Base-by-base conservation (phyloP, 352 stramenopile genomes). In the Globisporangium camurandrum region DNA sequence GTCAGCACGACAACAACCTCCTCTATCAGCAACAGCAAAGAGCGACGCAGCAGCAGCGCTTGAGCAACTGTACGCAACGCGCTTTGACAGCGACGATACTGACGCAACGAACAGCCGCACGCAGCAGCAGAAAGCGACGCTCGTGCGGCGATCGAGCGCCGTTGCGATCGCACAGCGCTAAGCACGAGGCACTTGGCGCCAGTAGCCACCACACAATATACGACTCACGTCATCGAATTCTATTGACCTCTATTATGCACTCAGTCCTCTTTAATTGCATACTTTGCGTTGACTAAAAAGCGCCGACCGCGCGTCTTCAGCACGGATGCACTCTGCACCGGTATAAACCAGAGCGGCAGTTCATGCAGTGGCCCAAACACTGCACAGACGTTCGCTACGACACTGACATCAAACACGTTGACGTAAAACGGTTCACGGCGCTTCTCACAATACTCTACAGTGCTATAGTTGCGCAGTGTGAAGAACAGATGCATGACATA, bases 381-480 rank as follows among this genome's bases (percentile, higher is more conserved):
- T 61, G 88, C 71, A 53, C 86, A 68, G 27, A 92, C 55, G 60
- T 94, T 94, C 48, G 59, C 59, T 20, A 82, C n/a, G 3, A 90
- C 49, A 30, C 83, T 80, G 30, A 92, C 39, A 51, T 90, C 71
- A 51, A 76, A 94, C 61, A 79, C 87, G 45, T 94, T 90, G 51
- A 90, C 59, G 56, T 81, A 91, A 28, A 76, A 69, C n/a, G 71
- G 68, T 26, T 89, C 64, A 16, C 78, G 67, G 23, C 80, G 78
- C 57, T 94, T 94, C 57, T 94, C 83, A 50, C 74, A 92, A 54
- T 87, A 92, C 67, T 94, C 83, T 39, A 94, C 63, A n/a, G 83
- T 94, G 48, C 71, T 92, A 56, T 71, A 86, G 55, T 92, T 94
- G 53, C 63, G 66, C 19, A 62, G 57, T 16, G 68, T 71, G 49